Evolutionary conservation across 257 asterid species (phyloP), one percentile per base, ranked within the genome.

Genomic region (Parsonsia alboflavescens): DNA sequence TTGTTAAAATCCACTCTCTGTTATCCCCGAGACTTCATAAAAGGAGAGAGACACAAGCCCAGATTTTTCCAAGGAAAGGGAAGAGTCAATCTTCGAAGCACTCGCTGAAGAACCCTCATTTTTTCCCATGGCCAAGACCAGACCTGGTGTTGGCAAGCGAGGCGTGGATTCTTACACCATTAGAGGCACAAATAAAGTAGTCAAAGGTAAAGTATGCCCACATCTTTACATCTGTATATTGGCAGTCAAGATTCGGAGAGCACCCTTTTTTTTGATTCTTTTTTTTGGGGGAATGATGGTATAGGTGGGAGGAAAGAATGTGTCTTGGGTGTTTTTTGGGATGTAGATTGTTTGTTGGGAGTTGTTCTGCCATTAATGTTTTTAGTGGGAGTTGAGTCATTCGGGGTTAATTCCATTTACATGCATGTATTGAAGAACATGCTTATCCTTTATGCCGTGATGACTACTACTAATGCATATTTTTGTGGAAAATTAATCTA

Each of bases 171-270:
- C 80, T 21, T 87, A 81, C 88, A 83, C 83, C 68, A 84, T 90
- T 63, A 79, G 77, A 76, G 92, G 93, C 82, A 82, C 94, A 58
- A 80, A 83, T 80, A 83, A 88, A 73, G 68, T 81, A 24, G 92
- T 90, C 24, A 78, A 80, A 83, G 89, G 96, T 90, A 84, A n/a
- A 24, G 11, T 17, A 45, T 16, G 5, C 13, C 66, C 46, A 52
- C 54, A 6, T 54, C 64, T 11, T 49, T 67, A 1, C 70, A 2
- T 48, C 8, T 46, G 19, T 48, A 1, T 19, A n/a, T 22, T 30
- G 36, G 57, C 19, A 9, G 19, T 62, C 17, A 17, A 16, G 11
- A 33, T 62, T 21, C 13, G 5, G 0, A 10, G 0, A 10, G 58
- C 2, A 6, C 12, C 17, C 12, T 56, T 72, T 46, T 16, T 7